Evolutionary conservation across 805 yeast species (phyloP).

Genomic region (Kazachstania psychrophila): DNA sequence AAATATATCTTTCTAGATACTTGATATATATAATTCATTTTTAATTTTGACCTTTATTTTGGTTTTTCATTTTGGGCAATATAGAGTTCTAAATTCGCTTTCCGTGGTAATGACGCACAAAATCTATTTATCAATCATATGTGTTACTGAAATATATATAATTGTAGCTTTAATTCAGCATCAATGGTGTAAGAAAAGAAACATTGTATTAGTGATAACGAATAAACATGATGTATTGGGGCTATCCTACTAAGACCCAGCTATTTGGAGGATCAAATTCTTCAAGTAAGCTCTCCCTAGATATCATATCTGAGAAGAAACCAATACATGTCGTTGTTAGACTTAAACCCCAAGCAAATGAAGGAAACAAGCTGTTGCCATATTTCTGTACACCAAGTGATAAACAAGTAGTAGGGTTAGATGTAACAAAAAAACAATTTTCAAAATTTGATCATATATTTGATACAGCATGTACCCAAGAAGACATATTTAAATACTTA

Average conservation of each 20-base stretch:
- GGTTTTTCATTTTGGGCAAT: too few species aligned
- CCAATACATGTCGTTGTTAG: slow-evolving; percentile 1
- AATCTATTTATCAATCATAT: too few species aligned
- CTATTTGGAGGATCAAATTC: neutral
- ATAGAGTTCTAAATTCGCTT: too few species aligned
- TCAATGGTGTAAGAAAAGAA: too few species aligned
- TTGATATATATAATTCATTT: too few species aligned
- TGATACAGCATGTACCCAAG: neutral
- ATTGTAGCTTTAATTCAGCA: too few species aligned
- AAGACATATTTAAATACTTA: neutral
- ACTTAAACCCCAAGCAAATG: neutral
- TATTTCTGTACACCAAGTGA: neutral
- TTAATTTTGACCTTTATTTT: too few species aligned
- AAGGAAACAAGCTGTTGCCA: neutral
- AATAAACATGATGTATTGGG: slow-evolving; percentile 6
- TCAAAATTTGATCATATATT: neutral
- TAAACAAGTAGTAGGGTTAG: neutral
- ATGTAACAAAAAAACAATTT: neutral
- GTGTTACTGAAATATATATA: too few species aligned
- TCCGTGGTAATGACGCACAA: too few species aligned
- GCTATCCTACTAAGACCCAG: neutral
- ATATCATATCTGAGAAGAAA: neutral
- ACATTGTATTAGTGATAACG: too few species aligned
- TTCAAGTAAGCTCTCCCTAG: neutral
- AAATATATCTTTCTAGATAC: too few species aligned